Percentiles rank a stretch among this genome's conserved stretches.
Conservation (phyloP, 352 stramenopile species). For the Globisporangium cylindrosporum region DNA sequence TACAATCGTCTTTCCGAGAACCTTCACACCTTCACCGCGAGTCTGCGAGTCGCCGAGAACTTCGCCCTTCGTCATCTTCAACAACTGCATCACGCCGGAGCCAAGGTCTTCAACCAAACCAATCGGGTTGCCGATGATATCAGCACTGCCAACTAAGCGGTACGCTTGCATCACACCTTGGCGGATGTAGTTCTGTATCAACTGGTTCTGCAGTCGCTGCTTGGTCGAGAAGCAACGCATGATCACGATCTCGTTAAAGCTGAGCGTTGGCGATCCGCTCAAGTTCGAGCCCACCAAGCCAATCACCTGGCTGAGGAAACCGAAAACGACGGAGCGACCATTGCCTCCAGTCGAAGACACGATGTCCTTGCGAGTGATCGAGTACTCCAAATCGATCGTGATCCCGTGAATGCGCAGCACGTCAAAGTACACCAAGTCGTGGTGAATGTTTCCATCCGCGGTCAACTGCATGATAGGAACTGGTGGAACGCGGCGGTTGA, state of each 20-base stretch:
- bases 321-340: constrained; percentile 76
- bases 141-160: constrained; percentile 74
- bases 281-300: constrained; percentile 83
- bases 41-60: constrained; percentile 79
- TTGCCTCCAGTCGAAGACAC: constrained; percentile 52
- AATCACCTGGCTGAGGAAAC: constrained; percentile 77
- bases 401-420: constrained; percentile 70
- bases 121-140: constrained; percentile 87
- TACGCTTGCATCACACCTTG: constrained; percentile 84
- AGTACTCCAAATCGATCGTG: constrained; percentile 76
- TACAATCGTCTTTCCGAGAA: constrained; percentile 83
- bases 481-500: constrained; percentile 56
- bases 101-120: constrained; percentile 85
- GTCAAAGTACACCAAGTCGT: constrained; percentile 83
- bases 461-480: constrained; percentile 58
- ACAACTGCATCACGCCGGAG: constrained; percentile 82
- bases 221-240: constrained; percentile 83
- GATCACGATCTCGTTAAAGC: constrained; percentile 85
- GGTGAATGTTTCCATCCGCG: constrained; percentile 64
- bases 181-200: constrained; percentile 82
- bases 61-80: constrained; percentile 89
- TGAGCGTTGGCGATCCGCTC: constrained; percentile 78
- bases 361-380: constrained; percentile 84
- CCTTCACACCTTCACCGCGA: constrained; percentile 81
- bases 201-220: constrained; percentile 66